Conservation (phyloP, 2,329 filamentous ascomycete species). For the Aspergillus fumigatiaffinis region DNA sequence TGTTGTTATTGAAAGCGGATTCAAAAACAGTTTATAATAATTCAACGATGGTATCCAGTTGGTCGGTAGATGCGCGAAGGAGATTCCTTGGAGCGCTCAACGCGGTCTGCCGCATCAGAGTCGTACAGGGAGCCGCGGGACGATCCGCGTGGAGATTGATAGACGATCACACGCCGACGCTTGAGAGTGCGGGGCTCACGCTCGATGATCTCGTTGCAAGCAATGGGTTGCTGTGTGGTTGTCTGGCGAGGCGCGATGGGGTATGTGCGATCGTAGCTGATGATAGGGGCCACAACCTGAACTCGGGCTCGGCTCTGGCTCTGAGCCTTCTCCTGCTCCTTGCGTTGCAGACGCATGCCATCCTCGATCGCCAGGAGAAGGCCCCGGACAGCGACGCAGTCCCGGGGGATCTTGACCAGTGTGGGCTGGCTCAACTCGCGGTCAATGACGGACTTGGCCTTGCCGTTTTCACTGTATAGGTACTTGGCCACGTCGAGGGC, state of each 20-base stretch:
- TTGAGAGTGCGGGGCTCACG: constrained; percentile 21
- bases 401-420: constrained; percentile 41
- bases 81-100: constrained; percentile 29
- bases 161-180: constrained; percentile 32
- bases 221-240: constrained; percentile 12
- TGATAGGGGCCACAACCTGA: constrained; percentile 16
- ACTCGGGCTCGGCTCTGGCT: constrained; percentile 1
- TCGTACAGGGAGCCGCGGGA: constrained; percentile 36
- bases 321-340: constrained; percentile 6
- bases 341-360: constrained; percentile 31
- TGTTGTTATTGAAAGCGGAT: neutral
- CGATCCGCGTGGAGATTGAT: constrained; percentile 31
- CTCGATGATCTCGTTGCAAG: constrained; percentile 26
- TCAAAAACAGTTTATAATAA: neutral
- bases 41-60: constrained; percentile 30
- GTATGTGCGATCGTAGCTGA: constrained; percentile 35
- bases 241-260: constrained; percentile 24
- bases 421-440: constrained; percentile 34
- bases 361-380: constrained; percentile 43
- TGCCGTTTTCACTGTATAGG: constrained; percentile 33
- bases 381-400: constrained; percentile 30
- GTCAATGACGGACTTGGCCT: constrained; percentile 42
- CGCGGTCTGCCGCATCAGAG: constrained; percentile 30
- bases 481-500: constrained; percentile 35
- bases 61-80: constrained; percentile 27